Evolutionary conservation across 768 basidiomycete genomes (phyloP).

Genomic region (Amanita pseudoporphyria): DNA sequence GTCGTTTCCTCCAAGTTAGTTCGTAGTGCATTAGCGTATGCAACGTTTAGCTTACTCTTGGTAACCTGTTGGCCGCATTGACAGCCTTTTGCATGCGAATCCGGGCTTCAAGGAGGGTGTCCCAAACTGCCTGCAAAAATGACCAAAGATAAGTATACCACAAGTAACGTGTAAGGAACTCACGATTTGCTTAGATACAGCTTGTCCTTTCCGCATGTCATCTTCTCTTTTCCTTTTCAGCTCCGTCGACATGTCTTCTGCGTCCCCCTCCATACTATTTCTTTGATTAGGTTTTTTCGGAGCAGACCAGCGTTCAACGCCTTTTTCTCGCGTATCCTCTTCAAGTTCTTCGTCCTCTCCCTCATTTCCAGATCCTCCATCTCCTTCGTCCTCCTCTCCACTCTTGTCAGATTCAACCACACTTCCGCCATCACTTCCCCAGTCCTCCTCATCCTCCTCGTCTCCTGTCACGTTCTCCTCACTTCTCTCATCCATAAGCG

Average conservation of each 20-base stretch:
- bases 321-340: conserved; percentile 6
- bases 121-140: conserved; percentile 63
- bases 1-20: background rate
- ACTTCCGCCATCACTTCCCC: conserved; percentile 11
- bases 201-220: conserved; percentile 75
- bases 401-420: conserved; percentile 9
- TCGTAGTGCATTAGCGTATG: background rate
- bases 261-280: conserved; percentile 7
- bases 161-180: conserved; percentile 16
- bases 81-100: conserved; percentile 85
- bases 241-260: conserved; percentile 38
- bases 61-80: conserved; percentile 53
- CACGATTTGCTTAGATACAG: conserved; percentile 77
- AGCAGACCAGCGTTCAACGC: background rate
- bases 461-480: conserved; percentile 14
- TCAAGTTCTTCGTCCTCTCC: conserved; percentile 10
- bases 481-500: conserved; percentile 37
- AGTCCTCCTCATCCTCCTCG: conserved; percentile 19
- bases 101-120: conserved; percentile 79
- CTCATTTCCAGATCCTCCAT: too few species aligned
- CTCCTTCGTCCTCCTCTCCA: conserved; percentile 12
- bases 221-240: conserved; percentile 54
- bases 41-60: conserved; percentile 34
- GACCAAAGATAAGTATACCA: conserved; percentile 3
- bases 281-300: conserved; percentile 9